Percentiles rank a stretch among this genome's conserved stretches.
phyloP scores from a whole-genome alignment of 805 yeast species.

The Ogataea paraovalis region DNA sequence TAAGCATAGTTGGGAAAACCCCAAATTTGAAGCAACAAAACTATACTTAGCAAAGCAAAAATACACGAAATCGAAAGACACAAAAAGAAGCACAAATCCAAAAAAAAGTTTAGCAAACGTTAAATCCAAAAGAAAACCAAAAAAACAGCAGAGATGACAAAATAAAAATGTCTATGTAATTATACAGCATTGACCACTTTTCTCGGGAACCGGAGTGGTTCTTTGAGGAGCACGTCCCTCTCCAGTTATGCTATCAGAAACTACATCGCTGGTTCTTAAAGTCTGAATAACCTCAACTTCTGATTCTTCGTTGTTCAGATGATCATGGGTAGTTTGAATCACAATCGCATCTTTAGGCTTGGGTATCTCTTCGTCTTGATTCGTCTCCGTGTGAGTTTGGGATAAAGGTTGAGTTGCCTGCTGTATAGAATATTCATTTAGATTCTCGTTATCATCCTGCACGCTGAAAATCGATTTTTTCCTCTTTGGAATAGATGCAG shows the following conservation, averaged over 20 bases:
- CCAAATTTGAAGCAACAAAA: too few relatives aligned
- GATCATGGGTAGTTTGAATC: conserved; percentile 1
- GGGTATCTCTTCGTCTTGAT: conserved; percentile 5
- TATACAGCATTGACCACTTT: conserved; percentile 13
- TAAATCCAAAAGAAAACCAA: background rate
- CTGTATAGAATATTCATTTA: background rate
- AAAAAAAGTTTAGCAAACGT: too few relatives aligned
- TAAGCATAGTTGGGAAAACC: too few relatives aligned
- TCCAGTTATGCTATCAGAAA: background rate
- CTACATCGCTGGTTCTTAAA: background rate
- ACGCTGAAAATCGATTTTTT: background rate
- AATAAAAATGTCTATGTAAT: conserved; percentile 7
- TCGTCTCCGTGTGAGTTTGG: conserved; percentile 1
- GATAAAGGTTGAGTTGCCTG: conserved; percentile 1
- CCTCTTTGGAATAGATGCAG: background rate
- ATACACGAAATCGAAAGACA: background rate
- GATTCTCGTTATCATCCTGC: background rate
- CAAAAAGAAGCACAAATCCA: background rate
- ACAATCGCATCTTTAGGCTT: conserved; percentile 3
- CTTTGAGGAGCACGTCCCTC: background rate
- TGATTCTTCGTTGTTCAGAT: background rate
- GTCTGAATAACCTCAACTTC: background rate
- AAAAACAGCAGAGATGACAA: background rate
- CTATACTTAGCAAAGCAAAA: too few relatives aligned
- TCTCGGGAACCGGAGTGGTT: background rate